Base-by-base conservation (phyloP, 371 early-diverging fungal species). In the Circinella umbellata region DNA sequence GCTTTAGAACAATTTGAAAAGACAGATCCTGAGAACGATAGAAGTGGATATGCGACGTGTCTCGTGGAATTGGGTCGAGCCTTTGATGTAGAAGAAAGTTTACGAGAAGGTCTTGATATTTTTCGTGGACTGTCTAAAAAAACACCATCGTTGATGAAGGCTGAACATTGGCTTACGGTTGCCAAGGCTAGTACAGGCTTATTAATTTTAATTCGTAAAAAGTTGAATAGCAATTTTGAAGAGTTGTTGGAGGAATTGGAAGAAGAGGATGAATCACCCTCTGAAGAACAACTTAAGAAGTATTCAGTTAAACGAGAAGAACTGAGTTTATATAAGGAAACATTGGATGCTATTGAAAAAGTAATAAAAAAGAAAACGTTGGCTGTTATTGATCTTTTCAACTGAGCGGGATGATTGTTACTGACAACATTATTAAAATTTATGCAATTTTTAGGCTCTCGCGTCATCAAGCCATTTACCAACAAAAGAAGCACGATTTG, bases 1-100 rank as follows among this genome's bases (percentile, higher is more conserved):
- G 87, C 89, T 0, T 73, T 89, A 39, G 87, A 88, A 38, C 81
- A 80, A 20, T 89, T 80, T 67, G 78, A 85, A 72, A 69, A 74
- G 15, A 72, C 81, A 2, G 85, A 85, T 14, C 80, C 86, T 0
- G 76, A 85, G 9, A 73, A 42, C 42, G 42, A 80, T 48, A 73
- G 73, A 5, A 18, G 76, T 3, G 83, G 79, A 3, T 82, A 85
- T 66, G 83, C 83, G 10, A 63, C 68, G 3, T 82, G 85, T 60
- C 67, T 85, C 1, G 69, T 85, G 8, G 79, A 83, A 42, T 60
- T 82, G 0, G 85, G 85, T 20, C 79, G 77, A 17, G 67, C 74
- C 15, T 61, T 83, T 8, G n/a, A 69, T 3, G 83, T 85, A 0
- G 72, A 83, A 61, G 85, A 85, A 61, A 85, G 85, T 42, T 68